Evolutionary conservation across 2,329 filamentous ascomycete genomes (phyloP), one percentile per base, ranked within the genome.

Genomic region (Fusarium oxysporum): DNA sequence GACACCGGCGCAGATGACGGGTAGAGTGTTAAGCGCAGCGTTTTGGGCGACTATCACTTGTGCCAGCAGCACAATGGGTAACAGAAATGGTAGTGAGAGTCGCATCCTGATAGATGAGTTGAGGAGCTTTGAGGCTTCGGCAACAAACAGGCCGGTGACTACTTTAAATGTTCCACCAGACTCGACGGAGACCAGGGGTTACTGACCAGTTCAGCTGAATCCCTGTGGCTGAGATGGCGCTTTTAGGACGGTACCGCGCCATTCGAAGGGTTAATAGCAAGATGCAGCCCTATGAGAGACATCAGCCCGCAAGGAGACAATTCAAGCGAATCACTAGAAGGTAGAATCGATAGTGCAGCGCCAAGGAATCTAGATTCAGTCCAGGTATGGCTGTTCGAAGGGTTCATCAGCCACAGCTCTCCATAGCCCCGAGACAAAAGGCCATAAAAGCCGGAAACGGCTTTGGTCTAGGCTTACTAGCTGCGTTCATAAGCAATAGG

Each of bases 401-500:
- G 6, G 19, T 9, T 8, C 0, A 16, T 48, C 14, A 48, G 28
- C 21, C 28, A 12, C 45, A 48, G 1, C 14, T 17, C 4, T 8
- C 4, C 21, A 48, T 3, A 32, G 19, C 45, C 4, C 28, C 5
- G 10, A 17, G 14, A 6, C 28, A n/a, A 17, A 6, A 17, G 13
- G 28, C 21, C 10, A 48, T 17, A 6, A n/a, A 3, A n/a, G 10
- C 45, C 45, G 45, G 45, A 48, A n/a, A 48, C 9, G 28, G 45
- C 5, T n/a, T 9, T 5, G 0, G 45, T 0, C 7, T n/a, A 48
- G 28, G 21, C 21, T 32, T 6, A 3, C 8, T 48, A 12, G 14
- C 30, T 32, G 21, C 3, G 8, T 2, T 12, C 4, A 0, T 17
- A n/a, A 9, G 19, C 0, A 17, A n/a, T 17, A 3, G 9, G 3